phyloP scores from a whole-genome alignment of 495 filamentous ascomycete species.

The Penicillium macrosclerotiorum region DNA sequence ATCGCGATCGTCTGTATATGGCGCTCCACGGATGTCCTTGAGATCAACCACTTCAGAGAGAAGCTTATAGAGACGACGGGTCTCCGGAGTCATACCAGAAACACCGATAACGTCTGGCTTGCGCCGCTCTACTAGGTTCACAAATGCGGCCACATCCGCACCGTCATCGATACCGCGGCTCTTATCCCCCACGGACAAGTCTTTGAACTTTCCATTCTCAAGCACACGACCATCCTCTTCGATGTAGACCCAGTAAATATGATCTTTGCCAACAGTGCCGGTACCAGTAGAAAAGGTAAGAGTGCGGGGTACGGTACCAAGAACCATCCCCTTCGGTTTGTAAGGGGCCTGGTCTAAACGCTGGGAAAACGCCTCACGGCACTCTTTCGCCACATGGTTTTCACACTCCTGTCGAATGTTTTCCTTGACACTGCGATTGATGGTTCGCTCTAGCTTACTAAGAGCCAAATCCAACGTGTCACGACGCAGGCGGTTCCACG shows the following conservation, averaged over 20 bases:
- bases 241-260: constrained; percentile 86
- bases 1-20: constrained; percentile 63
- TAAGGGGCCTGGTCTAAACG: constrained; percentile 93
- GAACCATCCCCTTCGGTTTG: constrained; percentile 88
- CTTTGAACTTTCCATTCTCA: constrained; percentile 81
- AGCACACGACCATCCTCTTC: constrained; percentile 88
- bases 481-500: constrained; percentile 84
- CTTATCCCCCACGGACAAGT: constrained; percentile 69
- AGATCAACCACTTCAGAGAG: constrained; percentile 71
- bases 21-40: constrained; percentile 68
- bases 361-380: constrained; percentile 79
- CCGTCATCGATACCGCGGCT: constrained; percentile 62
- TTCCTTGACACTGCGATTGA: constrained; percentile 89
- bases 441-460: constrained; percentile 73
- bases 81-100: constrained; percentile 86
- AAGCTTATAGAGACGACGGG: constrained; percentile 76
- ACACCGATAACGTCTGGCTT: constrained; percentile 88
- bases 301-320: constrained; percentile 85
- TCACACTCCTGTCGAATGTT: constrained; percentile 88
- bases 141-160: constrained; percentile 61
- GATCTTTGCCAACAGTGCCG: constrained; percentile 69
- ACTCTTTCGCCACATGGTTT: constrained; percentile 75
- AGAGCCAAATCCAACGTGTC: constrained; percentile 83
- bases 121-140: constrained; percentile 69
- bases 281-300: constrained; percentile 78